These are phyloP conservation scores for Botrytis medusae DNA, from an alignment of 2,329 filamentous ascomycete species.

Conservation along the genomic window DNA sequence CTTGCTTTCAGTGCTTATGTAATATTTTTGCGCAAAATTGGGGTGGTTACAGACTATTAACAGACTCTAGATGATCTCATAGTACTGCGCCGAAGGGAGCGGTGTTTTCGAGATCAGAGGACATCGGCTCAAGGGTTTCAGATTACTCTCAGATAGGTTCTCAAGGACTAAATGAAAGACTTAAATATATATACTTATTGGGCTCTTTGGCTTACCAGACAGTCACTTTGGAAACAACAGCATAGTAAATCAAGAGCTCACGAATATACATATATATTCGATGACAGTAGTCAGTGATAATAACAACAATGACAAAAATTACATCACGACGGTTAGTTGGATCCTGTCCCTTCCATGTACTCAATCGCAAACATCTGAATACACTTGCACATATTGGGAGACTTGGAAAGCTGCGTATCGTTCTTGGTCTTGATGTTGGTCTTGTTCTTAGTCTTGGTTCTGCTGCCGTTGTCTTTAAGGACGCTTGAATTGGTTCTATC, in stretches of 20 bases:
- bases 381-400: not conserved
- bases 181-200: not conserved
- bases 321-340: rapidly evolving
- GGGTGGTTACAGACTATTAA: too few relatives aligned
- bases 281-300: not conserved
- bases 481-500: not conserved
- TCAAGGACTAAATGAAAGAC: too few relatives aligned
- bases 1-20: not conserved
- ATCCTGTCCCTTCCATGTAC: rapidly evolving
- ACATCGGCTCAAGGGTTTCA: not conserved
- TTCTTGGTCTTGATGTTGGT: too few relatives aligned
- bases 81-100: too few relatives aligned
- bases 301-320: not conserved
- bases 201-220: not conserved
- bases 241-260: not conserved
- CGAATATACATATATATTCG: not conserved
- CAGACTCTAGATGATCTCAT: too few relatives aligned
- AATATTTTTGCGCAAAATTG: rapidly evolving
- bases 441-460: too few relatives aligned
- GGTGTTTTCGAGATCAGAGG: not conserved
- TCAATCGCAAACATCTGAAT: not conserved
- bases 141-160: not conserved
- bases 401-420: too few relatives aligned
- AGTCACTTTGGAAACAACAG: not conserved
- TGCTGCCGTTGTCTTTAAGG: too few relatives aligned